Evolutionary conservation across 306 rosid genomes (phyloP).

Genomic region (Begonia peltatifolia): DNA sequence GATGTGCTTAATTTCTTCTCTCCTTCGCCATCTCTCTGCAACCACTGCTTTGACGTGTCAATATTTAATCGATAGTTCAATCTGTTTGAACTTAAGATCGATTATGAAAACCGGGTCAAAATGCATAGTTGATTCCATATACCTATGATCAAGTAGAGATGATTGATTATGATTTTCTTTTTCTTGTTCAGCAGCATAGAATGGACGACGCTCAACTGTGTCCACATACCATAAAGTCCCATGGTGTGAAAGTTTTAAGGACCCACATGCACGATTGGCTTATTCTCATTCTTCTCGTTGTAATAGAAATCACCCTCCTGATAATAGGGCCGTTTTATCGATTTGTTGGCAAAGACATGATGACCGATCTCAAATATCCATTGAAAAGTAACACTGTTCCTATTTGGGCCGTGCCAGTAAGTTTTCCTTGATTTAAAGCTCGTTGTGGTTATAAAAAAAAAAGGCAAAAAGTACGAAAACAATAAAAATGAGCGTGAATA

Average conservation of each 20-base stretch:
- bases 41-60: too few species aligned
- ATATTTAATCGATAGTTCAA: too few species aligned
- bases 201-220: conserved; percentile 56
- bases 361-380: conserved; percentile 73
- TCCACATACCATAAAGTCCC: conserved; percentile 66
- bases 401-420: conserved; percentile 70
- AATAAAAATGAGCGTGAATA: too few species aligned
- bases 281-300: conserved; percentile 55
- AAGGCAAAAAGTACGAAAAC: too few species aligned
- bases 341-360: conserved; percentile 83
- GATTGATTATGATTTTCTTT: not conserved
- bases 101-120: too few species aligned
- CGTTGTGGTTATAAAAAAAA: too few species aligned
- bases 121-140: too few species aligned
- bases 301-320: conserved; percentile 22
- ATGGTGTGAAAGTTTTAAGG: conserved; percentile 48
- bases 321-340: conserved; percentile 70
- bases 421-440: conserved; percentile 14
- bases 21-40: too few species aligned
- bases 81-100: too few species aligned
- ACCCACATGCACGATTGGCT: conserved; percentile 77
- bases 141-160: too few species aligned
- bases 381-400: conserved; percentile 74
- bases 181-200: conserved; percentile 7
- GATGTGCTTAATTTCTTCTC: not conserved